Evolutionary conservation across 306 rosid species (phyloP), one percentile per base, ranked within the genome.

Genomic region (Luffa aegyptiaca): DNA sequence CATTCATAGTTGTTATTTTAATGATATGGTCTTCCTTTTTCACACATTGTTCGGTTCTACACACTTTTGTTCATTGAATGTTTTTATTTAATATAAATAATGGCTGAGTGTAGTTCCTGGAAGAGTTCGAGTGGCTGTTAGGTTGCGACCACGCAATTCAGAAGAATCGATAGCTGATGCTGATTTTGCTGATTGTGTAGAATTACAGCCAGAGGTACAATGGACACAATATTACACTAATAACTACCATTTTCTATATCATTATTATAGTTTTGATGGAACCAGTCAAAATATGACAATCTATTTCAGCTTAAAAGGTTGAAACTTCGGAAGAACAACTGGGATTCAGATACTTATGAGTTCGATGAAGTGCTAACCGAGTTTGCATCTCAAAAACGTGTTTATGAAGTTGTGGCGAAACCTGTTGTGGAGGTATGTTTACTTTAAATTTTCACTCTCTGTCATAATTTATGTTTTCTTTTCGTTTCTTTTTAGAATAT

Each of bases 311-410:
- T 96, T 80, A 96, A 96, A 85, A 90, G 98, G 89, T 89, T 96
- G 83, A 96, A 96, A 80, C 93, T 96, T 76, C 90, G 97, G 83
- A 96, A 92, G 86, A 92, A 93, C 90, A 96, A 96, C 81, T 96
- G 99, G 99, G 98, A 96, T 85, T 86, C 93, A n/a, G 99, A 96
- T 82, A 93, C 99, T 53, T 96, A 87, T 76, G 93, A 93, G 87
- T 96, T 96, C 55, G 99, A 96, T 82, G 99, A 96, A 88, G 96
- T 96, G 69, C 98, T 96, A 52, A 96, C 98, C 9, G 99, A 96
- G 84, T 93, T 96, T 80, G 91, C 99, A 69, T 96, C 99, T 63
- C 99, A 96, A 75, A 96, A 96, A 73, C 97, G 99, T 77, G 98
- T 96, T 80, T 96, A 93, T 80, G 96, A 96, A 91, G 98, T 88